Base-by-base conservation (phyloP, 345 rosid genomes). In the Hypericum androsaemum region DNA sequence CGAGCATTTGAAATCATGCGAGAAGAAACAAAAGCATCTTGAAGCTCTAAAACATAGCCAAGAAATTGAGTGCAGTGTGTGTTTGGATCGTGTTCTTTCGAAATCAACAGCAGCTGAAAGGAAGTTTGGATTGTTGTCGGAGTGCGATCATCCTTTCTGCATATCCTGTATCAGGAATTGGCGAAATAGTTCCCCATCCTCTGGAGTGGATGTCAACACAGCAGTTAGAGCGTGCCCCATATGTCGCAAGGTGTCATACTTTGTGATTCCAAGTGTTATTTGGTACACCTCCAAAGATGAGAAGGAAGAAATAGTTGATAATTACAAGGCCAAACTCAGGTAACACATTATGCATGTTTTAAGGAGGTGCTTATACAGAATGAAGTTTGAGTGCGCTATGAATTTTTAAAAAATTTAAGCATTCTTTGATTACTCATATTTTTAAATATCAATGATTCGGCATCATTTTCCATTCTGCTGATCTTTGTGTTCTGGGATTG, bases 111-210 rank as follows among this genome's bases (percentile, higher is more conserved):
- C 82, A 46, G 84, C 76, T 62, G 88, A 72, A 60, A 68, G 89
- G 41, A 73, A 85, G 79, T 88, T 92, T 56, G 97, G 98, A 41
- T 58, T 88, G 65, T 77, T 92, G 15, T 83, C 97, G 7, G 98
- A 92, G 66, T 88, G 98, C 50, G 90, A 92, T 76, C 98, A 92
- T 78, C 94, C 98, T 40, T 92, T 92, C 63, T 92, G 98, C 61
- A 77, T 88, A 52, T 80, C 82, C 3, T 88, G 96, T 53, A 88
- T 88, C 58, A 76, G 96, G 64, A 88, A 88, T 55, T 88, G 94
- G 94, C 94, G 94, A 14, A 75, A 76, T 41, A 84, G 79, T 64
- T 77, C 94, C 13, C 90, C 95, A 41, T 76, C 83, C 12, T 81
- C 95, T 11, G 94, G 97, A 43, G 77, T 88, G 88, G 97, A 92